Evolutionary conservation across 2,329 filamentous ascomycete genomes (phyloP).

Genomic region (Pleurostoma richardsiae): DNA sequence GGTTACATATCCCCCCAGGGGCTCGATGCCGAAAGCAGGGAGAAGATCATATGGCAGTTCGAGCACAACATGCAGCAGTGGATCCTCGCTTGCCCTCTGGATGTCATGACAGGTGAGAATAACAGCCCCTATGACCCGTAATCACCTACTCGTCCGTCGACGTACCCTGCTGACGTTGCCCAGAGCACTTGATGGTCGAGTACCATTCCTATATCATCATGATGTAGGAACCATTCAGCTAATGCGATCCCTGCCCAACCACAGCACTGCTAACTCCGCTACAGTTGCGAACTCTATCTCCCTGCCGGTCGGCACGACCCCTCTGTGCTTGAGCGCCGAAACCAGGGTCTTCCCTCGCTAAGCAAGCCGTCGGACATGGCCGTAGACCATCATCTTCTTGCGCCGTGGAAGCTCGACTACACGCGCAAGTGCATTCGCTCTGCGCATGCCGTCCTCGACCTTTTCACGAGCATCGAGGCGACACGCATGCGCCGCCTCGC

Average conservation of each 20-base stretch:
- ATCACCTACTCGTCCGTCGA: no score
- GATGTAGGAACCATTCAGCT: conserved; percentile 1
- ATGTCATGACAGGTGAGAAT: conserved; percentile 6
- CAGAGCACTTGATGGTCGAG: conserved; percentile 7
- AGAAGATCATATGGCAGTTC: conserved; percentile 4
- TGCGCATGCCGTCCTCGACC: conserved; percentile 4
- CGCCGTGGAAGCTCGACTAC: conserved; percentile 6
- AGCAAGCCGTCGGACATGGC: background rate
- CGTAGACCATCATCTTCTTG: conserved; percentile 6
- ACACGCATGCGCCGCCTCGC: conserved; percentile 2
- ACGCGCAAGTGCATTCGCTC: conserved; percentile 5
- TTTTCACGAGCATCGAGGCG: background rate
- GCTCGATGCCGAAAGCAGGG: conserved; percentile 3
- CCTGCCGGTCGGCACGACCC: conserved; percentile 1
- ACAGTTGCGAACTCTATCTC: conserved; percentile 5
- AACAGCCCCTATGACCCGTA: background rate
- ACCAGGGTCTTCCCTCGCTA: conserved; percentile 2
- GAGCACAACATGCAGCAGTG: conserved; percentile 4
- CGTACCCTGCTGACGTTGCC: no score
- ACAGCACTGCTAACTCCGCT: background rate
- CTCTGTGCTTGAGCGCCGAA: conserved; percentile 3
- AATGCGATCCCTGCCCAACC: background rate
- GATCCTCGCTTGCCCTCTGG: conserved; percentile 7
- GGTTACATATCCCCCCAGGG: conserved; percentile 1
- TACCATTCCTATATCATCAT: conserved; percentile 5